Conservation (phyloP, 2,329 filamentous ascomycete species). For the Bimuria novae-zelandiae region DNA sequence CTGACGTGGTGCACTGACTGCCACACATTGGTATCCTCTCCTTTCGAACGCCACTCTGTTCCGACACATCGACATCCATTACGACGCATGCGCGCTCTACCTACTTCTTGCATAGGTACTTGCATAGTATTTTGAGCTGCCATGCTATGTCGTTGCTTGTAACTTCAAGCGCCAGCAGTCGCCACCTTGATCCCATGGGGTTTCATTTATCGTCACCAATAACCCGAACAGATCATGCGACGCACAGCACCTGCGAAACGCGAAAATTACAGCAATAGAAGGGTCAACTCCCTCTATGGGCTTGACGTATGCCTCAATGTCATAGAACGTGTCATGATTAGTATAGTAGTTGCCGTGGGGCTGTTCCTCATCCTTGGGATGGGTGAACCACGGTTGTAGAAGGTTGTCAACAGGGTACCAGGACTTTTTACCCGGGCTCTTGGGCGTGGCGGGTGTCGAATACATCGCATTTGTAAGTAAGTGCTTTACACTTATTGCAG, state of each 20-base stretch:
- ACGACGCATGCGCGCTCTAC: too few relatives aligned
- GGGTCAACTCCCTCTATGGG: too few relatives aligned
- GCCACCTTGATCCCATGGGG: too few relatives aligned
- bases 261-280: too few relatives aligned
- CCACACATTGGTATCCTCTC: too few relatives aligned
- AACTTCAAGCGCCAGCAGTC: too few relatives aligned
- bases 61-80: too few relatives aligned
- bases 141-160: not conserved
- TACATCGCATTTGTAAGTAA: not conserved
- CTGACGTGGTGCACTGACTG: too few relatives aligned
- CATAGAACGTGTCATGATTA: not conserved
- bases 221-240: not conserved
- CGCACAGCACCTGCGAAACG: too few relatives aligned
- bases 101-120: too few relatives aligned
- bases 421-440: not conserved
- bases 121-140: too few relatives aligned
- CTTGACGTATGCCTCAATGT: not conserved
- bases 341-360: not conserved
- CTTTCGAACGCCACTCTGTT: too few relatives aligned
- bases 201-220: not conserved
- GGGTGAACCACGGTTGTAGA: not conserved
- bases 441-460: not conserved
- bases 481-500: not conserved
- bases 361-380: not conserved
- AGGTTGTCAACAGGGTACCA: not conserved